Percentiles rank a stretch among this genome's conserved stretches.
Evolutionary conservation across 148 eudicot species (phyloP).

Genomic region (Nyssa sinensis): DNA sequence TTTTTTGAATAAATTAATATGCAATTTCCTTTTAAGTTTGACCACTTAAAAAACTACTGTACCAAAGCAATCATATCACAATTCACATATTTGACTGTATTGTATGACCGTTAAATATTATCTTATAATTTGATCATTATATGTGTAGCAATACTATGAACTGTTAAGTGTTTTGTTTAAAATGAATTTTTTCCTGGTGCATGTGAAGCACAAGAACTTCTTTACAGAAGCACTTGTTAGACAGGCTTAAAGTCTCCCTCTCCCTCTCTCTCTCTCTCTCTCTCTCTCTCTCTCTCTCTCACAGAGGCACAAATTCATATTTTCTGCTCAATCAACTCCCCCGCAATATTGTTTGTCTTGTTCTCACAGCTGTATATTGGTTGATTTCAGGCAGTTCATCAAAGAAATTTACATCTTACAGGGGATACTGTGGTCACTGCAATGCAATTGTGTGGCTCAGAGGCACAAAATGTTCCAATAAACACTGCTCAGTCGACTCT

Average conservation of each 20-base stretch:
- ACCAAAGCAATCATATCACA: background rate
- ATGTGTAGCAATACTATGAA: background rate
- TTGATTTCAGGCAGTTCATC: slow-evolving; percentile 44
- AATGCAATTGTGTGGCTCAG: slow-evolving; percentile 59
- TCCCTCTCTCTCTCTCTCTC: background rate
- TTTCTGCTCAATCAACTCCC: background rate
- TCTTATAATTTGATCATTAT: background rate
- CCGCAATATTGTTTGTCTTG: background rate
- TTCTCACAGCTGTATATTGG: background rate
- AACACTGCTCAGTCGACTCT: slow-evolving; percentile 17
- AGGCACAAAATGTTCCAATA: slow-evolving; percentile 43
- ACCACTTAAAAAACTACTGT: background rate
- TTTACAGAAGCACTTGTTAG: no score
- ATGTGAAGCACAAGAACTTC: no score
- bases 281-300: background rate
- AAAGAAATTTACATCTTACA: slow-evolving; percentile 41
- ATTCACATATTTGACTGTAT: background rate
- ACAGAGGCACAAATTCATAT: background rate
- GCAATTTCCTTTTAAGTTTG: background rate
- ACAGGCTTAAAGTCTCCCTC: no score
- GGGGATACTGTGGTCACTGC: slow-evolving; percentile 74
- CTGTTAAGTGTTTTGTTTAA: no score
- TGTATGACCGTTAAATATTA: background rate
- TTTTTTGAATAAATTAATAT: no score
- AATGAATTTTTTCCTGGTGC: no score